A percentile compares a stretch with the other conserved stretches of the same genome.
Evolutionary conservation across 2,329 filamentous ascomycete species (phyloP).

Genomic region (Colletotrichum sojae): DNA sequence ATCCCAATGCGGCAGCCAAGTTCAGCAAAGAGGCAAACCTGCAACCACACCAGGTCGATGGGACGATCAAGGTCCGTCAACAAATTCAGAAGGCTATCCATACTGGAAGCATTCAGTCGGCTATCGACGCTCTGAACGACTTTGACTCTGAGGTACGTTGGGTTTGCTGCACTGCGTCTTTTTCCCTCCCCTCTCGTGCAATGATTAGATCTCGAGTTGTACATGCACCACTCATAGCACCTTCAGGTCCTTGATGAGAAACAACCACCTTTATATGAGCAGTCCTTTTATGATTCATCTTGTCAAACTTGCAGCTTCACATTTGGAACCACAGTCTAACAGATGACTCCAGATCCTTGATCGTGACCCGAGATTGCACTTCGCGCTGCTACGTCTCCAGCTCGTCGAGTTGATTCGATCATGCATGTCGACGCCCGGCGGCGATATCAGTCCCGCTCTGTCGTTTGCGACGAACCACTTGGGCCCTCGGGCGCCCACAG

Average conservation of each 20-base stretch:
- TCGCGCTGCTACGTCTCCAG: slow-evolving; percentile 89
- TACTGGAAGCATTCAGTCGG: slow-evolving; percentile 85
- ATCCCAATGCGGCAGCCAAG: slow-evolving; percentile 90
- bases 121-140: slow-evolving; percentile 90
- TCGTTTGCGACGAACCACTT: slow-evolving; percentile 91
- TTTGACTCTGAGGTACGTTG: slow-evolving; percentile 87
- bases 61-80: slow-evolving; percentile 83
- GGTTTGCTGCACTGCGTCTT: slow-evolving; percentile 32
- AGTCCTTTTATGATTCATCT: slow-evolving; percentile 26
- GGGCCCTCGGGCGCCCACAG: slow-evolving; percentile 87
- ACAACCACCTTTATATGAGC: slow-evolving; percentile 72
- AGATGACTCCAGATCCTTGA: slow-evolving; percentile 82
- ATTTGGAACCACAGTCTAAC: slow-evolving; percentile 45
- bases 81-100: slow-evolving; percentile 89
- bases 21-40: slow-evolving; percentile 96
- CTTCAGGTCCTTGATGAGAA: slow-evolving; percentile 91
- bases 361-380: slow-evolving; percentile 85
- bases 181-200: slow-evolving; percentile 51
- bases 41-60: slow-evolving; percentile 77
- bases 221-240: slow-evolving; percentile 99
- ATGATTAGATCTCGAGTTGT: slow-evolving; percentile 95
- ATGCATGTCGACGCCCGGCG: slow-evolving; percentile 75
- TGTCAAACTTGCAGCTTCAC: background rate
- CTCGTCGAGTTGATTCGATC: slow-evolving; percentile 92
- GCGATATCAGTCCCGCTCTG: slow-evolving; percentile 84